phyloP scores from a whole-genome alignment of 2,329 filamentous ascomycete genomes.

The Fusarium cicatricum region DNA sequence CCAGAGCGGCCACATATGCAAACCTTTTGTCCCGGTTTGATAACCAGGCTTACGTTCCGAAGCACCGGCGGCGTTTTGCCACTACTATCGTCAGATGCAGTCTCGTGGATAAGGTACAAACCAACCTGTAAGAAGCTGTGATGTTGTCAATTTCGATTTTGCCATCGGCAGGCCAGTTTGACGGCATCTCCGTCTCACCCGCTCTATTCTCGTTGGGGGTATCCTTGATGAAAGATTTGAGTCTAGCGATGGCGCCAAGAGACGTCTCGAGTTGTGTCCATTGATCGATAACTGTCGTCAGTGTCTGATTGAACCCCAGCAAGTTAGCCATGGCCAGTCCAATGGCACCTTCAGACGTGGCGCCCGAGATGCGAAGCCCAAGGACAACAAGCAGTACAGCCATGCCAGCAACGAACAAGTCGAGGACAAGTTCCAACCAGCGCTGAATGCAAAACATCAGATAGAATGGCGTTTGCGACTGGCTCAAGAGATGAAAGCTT shows the following conservation, averaged over 20 bases:
- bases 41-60: slow-evolving; percentile 19
- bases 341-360: slow-evolving; percentile 42
- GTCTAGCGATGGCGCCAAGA: slow-evolving; percentile 46
- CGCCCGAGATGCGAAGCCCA: slow-evolving; percentile 44
- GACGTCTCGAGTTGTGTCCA: slow-evolving; percentile 51
- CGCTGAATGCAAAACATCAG: slow-evolving; percentile 58
- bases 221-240: slow-evolving; percentile 44
- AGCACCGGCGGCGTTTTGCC: slow-evolving; percentile 25
- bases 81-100: slow-evolving; percentile 16
- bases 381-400: slow-evolving; percentile 57
- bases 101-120: fast-evolving
- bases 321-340: slow-evolving; percentile 45
- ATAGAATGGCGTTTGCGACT: slow-evolving; percentile 59
- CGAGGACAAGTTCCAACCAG: slow-evolving; percentile 58
- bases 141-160: slow-evolving; percentile 41
- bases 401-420: slow-evolving; percentile 57
- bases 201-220: slow-evolving; percentile 42
- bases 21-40: slow-evolving; percentile 54
- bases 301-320: slow-evolving; percentile 41
- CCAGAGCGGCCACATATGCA: slow-evolving; percentile 62
- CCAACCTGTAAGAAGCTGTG: slow-evolving; percentile 41
- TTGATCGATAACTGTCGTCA: slow-evolving; percentile 44
- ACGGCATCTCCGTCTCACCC: slow-evolving; percentile 2
- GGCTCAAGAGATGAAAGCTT: slow-evolving; percentile 49
- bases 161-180: slow-evolving; percentile 42